phyloP scores from a whole-genome alignment of 2,329 filamentous ascomycete species.

The Berkeleyomyces rouxiae region DNA sequence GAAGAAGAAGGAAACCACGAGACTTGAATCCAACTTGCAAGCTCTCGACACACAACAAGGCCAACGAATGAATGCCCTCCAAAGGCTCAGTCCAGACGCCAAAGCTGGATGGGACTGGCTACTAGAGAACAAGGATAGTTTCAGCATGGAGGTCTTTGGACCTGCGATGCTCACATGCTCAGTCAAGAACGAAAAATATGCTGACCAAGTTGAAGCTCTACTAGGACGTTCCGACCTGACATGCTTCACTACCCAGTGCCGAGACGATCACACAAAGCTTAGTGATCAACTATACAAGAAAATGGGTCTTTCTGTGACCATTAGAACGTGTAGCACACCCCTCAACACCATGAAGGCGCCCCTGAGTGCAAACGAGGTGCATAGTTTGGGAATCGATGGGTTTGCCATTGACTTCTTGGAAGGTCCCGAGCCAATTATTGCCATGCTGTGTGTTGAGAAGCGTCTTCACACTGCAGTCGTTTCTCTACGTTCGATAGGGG shows the following conservation, averaged over 20 bases:
- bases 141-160: constrained; percentile 62
- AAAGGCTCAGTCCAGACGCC: constrained; percentile 43
- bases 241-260: constrained; percentile 63
- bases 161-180: constrained; percentile 69
- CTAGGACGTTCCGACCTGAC: constrained; percentile 35
- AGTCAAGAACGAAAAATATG: constrained; percentile 54
- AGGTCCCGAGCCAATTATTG: constrained; percentile 68
- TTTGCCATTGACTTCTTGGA: constrained; percentile 65
- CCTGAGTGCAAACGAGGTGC: constrained; percentile 38
- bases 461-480: constrained; percentile 54
- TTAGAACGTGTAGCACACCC: constrained; percentile 43
- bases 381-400: constrained; percentile 51
- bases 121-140: constrained; percentile 47
- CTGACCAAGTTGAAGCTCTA: constrained; percentile 36
- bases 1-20: constrained; percentile 13
- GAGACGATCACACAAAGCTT: constrained; percentile 57
- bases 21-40: constrained; percentile 32
- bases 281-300: constrained; percentile 45
- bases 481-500: constrained; percentile 42
- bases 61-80: constrained; percentile 52
- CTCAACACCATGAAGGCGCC: constrained; percentile 39
- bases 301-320: constrained; percentile 53
- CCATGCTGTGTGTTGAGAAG: constrained; percentile 68
- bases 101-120: constrained; percentile 69
- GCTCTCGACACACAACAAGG: constrained; percentile 58